Evolutionary conservation across 306 rosid species (phyloP).

Genomic region (Benincasa hispida): DNA sequence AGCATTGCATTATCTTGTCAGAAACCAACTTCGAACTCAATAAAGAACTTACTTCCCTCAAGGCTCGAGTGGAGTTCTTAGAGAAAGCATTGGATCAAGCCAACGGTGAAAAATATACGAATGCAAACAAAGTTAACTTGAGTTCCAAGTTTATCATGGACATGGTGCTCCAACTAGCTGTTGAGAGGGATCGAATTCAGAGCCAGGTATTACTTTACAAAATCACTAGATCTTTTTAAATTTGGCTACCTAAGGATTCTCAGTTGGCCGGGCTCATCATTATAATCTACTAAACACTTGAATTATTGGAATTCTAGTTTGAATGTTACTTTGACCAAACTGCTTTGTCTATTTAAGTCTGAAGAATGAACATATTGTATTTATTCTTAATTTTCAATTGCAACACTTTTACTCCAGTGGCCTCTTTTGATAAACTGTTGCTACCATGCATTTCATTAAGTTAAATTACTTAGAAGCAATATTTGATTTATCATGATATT

Average conservation of each 20-base stretch:
- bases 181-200: constrained; percentile 65
- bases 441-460: not conserved
- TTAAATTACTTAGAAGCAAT: not conserved
- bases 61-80: constrained; percentile 32
- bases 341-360: not conserved
- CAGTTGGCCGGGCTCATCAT: not conserved
- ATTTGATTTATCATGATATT: not conserved
- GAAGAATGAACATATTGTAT: not conserved
- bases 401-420: not conserved
- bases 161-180: constrained; percentile 53
- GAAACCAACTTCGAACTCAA: constrained; percentile 53
- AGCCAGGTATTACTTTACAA: constrained; percentile 41
- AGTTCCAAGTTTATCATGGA: constrained; percentile 57
- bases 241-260: not conserved
- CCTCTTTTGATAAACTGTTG: not conserved
- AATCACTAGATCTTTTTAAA: constrained; percentile 1
- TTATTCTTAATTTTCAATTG: not conserved
- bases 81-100: constrained; percentile 55
- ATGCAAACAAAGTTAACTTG: constrained; percentile 41
- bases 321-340: not conserved
- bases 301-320: too few relatives aligned
- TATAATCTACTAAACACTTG: not conserved
- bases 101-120: constrained; percentile 27
- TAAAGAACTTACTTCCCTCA: constrained; percentile 48
- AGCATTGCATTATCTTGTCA: constrained; percentile 43